phyloP scores from a whole-genome alignment of 1,284 basidiomycete species.

The Malassezia furfur region DNA sequence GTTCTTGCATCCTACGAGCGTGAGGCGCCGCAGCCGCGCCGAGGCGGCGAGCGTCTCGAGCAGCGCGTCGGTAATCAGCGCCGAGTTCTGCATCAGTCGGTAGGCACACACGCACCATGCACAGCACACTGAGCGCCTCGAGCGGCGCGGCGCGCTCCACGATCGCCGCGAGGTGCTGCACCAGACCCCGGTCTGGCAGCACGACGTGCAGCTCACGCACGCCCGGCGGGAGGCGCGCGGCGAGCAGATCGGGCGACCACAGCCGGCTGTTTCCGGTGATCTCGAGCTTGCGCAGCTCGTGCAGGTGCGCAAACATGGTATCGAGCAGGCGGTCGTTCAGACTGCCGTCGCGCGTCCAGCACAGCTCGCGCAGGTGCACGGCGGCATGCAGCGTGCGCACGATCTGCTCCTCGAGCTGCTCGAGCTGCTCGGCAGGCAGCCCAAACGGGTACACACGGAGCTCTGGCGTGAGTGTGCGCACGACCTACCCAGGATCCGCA shows the following conservation, averaged over 20 bases:
- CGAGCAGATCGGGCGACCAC: constrained; percentile 29
- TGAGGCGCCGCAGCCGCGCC: constrained; percentile 21
- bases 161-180: constrained; percentile 1
- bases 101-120: constrained; percentile 30
- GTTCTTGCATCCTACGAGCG: constrained; percentile 34
- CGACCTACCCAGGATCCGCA: constrained; percentile 24
- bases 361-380: constrained; percentile 24
- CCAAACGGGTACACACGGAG: constrained; percentile 42
- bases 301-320: constrained; percentile 18
- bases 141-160: constrained; percentile 6
- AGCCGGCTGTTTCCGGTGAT: constrained; percentile 32
- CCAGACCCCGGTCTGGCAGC: constrained; percentile 16
- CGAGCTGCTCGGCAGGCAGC: constrained; percentile 34
- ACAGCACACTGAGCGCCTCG: constrained; percentile 20
- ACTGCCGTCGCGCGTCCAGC: constrained; percentile 43
- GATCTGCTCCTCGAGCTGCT: constrained; percentile 32
- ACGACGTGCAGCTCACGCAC: constrained; percentile 18
- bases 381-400: constrained; percentile 21
- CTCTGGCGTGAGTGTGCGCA: constrained; percentile 11
- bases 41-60: constrained; percentile 19
- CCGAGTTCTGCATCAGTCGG: constrained; percentile 17
- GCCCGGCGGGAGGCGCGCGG: constrained; percentile 16
- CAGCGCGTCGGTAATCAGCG: constrained; percentile 22
- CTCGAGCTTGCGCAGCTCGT: constrained; percentile 25
- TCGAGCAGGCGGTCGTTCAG: constrained; percentile 34